Evolutionary conservation across 768 basidiomycete species (phyloP).

Genomic region (Collybia sordida): DNA sequence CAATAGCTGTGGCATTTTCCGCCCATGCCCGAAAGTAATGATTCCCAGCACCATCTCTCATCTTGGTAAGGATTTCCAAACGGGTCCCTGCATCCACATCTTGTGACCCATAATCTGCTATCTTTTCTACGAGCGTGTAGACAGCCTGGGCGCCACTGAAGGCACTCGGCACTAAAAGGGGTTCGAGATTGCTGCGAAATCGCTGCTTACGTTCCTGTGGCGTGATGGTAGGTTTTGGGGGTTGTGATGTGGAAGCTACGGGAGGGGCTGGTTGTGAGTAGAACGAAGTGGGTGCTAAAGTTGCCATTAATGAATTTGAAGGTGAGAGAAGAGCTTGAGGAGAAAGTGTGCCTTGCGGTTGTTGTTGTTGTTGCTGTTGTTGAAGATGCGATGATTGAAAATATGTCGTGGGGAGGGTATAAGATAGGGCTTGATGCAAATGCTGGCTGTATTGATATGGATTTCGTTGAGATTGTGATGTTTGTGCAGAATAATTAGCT

Average conservation of each 20-base stretch:
- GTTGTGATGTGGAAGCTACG: constrained; percentile 16
- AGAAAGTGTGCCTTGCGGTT: constrained; percentile 63
- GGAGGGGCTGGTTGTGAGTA: constrained; percentile 26
- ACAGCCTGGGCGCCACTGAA: constrained; percentile 76
- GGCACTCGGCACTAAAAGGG: constrained; percentile 53
- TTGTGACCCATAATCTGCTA: constrained; percentile 58
- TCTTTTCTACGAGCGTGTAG: constrained; percentile 51
- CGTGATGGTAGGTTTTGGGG: constrained; percentile 28
- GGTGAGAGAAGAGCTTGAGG: constrained; percentile 70
- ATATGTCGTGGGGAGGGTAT: constrained; percentile 40
- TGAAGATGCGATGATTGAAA: constrained; percentile 24
- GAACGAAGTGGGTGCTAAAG: constrained; percentile 29
- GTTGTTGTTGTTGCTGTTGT: constrained; percentile 31
- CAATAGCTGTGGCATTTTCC: constrained; percentile 73
- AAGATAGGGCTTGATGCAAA: constrained; percentile 27
- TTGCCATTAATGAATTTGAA: constrained; percentile 42
- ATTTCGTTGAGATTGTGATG: constrained; percentile 31
- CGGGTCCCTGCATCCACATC: constrained; percentile 69
- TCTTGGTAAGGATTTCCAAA: constrained; percentile 75
- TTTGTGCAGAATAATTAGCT: constrained; percentile 36
- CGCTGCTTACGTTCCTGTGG: constrained; percentile 55
- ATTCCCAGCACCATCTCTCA: constrained; percentile 81
- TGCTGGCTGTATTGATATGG: constrained; percentile 37
- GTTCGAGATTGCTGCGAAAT: constrained; percentile 51
- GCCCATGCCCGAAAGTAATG: constrained; percentile 88